Evolutionary conservation across 345 rosid species (phyloP).

Genomic region (Euphorbia peplus): DNA sequence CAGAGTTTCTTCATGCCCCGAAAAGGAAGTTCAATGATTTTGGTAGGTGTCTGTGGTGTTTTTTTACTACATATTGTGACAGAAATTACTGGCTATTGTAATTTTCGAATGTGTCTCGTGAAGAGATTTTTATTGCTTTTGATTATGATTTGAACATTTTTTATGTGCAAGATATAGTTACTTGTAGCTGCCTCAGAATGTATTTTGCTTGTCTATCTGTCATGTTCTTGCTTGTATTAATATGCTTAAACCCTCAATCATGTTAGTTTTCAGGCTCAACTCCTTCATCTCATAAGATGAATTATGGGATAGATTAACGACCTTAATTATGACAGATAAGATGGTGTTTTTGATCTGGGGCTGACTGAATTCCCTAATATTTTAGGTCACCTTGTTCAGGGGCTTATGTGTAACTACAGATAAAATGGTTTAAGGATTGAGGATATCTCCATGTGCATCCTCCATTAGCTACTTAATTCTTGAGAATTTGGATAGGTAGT

Average conservation of each 20-base stretch:
- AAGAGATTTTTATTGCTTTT: not conserved
- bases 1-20: slow-evolving; percentile 97
- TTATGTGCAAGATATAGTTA: not conserved
- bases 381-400: not conserved
- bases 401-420: not conserved
- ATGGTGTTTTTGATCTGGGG: not conserved
- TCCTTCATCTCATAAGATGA: not conserved
- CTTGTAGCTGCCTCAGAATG: not conserved
- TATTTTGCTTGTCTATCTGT: not conserved
- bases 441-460: not conserved
- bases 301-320: not conserved
- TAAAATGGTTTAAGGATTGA: not conserved
- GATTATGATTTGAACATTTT: not conserved
- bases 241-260: not conserved
- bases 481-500: not conserved
- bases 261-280: not conserved
- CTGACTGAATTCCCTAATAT: not conserved
- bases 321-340: not conserved
- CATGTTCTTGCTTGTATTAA: not conserved
- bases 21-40: slow-evolving; percentile 75
- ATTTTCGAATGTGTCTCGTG: not conserved
- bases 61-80: not conserved
- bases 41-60: slow-evolving; percentile 40
- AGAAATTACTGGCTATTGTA: not conserved
- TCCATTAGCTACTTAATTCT: not conserved